Evolutionary conservation across 2,329 filamentous ascomycete genomes (phyloP).

Genomic region (Epichloe elymi): DNA sequence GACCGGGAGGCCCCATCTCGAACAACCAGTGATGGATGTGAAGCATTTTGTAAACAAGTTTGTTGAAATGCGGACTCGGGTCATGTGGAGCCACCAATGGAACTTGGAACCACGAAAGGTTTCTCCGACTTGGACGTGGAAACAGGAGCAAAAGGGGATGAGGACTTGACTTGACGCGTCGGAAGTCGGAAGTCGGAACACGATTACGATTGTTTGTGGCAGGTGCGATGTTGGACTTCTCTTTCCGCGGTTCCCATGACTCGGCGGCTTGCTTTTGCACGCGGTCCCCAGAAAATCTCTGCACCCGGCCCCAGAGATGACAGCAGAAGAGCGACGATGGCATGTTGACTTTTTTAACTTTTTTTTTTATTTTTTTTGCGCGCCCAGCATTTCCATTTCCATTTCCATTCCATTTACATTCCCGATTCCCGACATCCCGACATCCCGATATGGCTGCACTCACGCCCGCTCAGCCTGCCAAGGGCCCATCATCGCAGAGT

Average conservation of each 20-base stretch:
- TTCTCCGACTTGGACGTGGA: background rate
- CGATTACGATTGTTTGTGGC: background rate
- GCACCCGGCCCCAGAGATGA: background rate
- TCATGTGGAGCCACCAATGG: background rate
- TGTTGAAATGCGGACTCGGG: background rate
- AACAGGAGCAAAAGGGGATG: background rate
- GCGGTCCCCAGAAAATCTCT: conserved; percentile 1
- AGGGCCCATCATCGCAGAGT: background rate
- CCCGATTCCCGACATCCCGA: background rate
- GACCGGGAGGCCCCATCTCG: background rate
- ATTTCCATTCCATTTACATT: background rate
- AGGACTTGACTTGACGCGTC: background rate
- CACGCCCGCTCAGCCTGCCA: background rate
- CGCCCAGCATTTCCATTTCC: background rate
- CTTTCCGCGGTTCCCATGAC: conserved; percentile 1
- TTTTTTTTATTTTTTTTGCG: background rate
- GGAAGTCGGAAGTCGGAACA: background rate
- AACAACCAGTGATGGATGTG: background rate
- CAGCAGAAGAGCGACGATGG: background rate
- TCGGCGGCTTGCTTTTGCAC: background rate
- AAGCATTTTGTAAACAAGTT: background rate
- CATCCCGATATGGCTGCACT: background rate
- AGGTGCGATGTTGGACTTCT: background rate
- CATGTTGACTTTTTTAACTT: background rate
- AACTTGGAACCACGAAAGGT: background rate